Conservation (phyloP, 1,284 basidiomycete species). For the Coniferiporia weirii region DNA sequence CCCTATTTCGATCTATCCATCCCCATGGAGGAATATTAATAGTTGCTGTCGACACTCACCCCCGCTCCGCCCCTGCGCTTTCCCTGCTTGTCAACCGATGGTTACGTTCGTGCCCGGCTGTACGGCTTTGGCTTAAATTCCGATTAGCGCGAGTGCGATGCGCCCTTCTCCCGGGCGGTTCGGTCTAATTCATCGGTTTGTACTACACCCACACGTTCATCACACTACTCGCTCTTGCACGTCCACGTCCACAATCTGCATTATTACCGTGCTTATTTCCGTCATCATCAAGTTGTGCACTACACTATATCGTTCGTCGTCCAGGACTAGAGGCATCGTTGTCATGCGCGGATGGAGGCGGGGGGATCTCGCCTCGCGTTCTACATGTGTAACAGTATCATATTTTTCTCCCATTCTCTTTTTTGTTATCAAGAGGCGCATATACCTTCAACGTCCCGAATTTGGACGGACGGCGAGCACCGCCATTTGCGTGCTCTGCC, state of each 20-base stretch:
- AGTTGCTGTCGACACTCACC: not conserved
- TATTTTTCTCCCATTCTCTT: constrained; percentile 9
- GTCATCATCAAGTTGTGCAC: constrained; percentile 8
- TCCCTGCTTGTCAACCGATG: not conserved
- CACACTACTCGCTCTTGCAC: constrained; percentile 2
- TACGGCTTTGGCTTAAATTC: constrained; percentile 7
- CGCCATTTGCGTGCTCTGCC: not conserved
- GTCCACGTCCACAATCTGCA: not conserved
- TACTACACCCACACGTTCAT: constrained; percentile 1
- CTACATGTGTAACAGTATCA: constrained; percentile 16
- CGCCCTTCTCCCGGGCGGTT: constrained; percentile 1
- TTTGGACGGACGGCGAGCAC: not conserved
- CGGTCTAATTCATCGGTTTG: constrained; percentile 1
- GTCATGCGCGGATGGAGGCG: constrained; percentile 9
- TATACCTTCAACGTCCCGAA: not conserved
- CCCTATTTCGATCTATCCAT: constrained; percentile 74
- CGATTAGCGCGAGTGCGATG: not conserved
- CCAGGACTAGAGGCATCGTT: constrained; percentile 13
- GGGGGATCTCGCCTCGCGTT: constrained; percentile 4
- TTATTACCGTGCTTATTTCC: constrained; percentile 3
- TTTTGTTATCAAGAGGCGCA: constrained; percentile 16
- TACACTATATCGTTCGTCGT: constrained; percentile 9
- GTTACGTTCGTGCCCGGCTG: not conserved
- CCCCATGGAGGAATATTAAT: constrained; percentile 27
- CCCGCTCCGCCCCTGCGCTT: not conserved